phyloP scores from a whole-genome alignment of 148 eudicot species.

The Fagopyrum homotropicum region DNA sequence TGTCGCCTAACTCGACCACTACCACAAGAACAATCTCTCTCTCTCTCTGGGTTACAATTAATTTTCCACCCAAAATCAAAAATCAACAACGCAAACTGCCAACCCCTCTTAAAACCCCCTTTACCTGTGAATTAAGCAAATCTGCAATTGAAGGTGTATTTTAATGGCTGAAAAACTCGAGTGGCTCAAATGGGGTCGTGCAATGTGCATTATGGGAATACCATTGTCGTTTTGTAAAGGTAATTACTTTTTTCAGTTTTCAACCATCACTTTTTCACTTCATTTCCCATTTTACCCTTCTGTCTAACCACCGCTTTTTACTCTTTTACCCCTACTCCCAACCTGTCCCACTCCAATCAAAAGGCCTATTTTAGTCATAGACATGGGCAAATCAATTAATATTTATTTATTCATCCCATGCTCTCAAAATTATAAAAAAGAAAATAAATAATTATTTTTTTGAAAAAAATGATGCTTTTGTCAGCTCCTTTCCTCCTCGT shows the following conservation, averaged over 20 bases:
- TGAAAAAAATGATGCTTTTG: conserved; percentile 3
- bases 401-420: not conserved
- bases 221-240: conserved; percentile 10
- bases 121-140: not conserved
- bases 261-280: conserved; percentile 4
- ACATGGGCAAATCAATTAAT: not conserved
- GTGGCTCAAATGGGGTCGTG: conserved; percentile 10
- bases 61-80: conserved; percentile 6
- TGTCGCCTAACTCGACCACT: conserved; percentile 13
- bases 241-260: conserved; percentile 7
- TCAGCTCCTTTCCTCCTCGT: conserved; percentile 11
- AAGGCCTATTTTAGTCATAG: not conserved
- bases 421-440: not conserved
- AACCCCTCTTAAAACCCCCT: not conserved
- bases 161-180: not conserved
- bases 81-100: conserved; percentile 6
- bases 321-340: not conserved
- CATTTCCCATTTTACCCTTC: not conserved
- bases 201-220: conserved; percentile 9
- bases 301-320: not conserved
- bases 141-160: not conserved
- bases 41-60: not conserved
- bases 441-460: not conserved
- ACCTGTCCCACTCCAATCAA: not conserved
- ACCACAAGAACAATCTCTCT: not conserved